phyloP scores from a whole-genome alignment of 768 basidiomycete genomes.

The Tylopilus plumbeoviolaceoides region DNA sequence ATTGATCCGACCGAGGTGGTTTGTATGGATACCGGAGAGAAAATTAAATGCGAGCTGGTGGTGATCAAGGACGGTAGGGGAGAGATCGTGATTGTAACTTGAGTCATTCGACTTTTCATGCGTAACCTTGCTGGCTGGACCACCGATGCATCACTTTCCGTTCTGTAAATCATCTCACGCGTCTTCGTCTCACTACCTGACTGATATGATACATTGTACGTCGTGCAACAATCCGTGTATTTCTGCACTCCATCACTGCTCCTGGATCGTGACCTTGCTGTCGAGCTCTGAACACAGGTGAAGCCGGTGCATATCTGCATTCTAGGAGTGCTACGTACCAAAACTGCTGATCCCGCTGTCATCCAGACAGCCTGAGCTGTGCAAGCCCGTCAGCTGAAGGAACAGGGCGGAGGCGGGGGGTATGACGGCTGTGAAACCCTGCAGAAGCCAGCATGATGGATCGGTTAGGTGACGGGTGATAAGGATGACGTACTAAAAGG shows the following conservation, averaged over 20 bases:
- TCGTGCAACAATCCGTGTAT: background rate
- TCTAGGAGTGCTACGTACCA: slow-evolving; percentile 7
- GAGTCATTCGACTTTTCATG: background rate
- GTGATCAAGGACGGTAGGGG: slow-evolving; percentile 90
- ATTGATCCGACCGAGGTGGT: slow-evolving; percentile 87
- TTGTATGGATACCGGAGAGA: slow-evolving; percentile 90
- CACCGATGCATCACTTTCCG: background rate
- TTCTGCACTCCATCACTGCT: background rate
- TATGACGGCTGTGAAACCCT: slow-evolving; percentile 21
- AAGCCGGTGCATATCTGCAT: background rate
- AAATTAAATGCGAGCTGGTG: slow-evolving; percentile 87
- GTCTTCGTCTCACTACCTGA: background rate
- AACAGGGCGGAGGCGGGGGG: background rate
- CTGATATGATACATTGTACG: background rate
- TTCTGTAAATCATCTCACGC: background rate
- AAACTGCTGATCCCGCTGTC: slow-evolving; percentile 9
- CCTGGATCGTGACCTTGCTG: background rate
- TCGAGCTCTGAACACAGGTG: slow-evolving; percentile 14
- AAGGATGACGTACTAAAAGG: background rate
- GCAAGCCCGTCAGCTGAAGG: background rate
- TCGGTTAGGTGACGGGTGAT: background rate
- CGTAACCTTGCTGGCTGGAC: no score
- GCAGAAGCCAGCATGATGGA: background rate
- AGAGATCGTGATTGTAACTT: slow-evolving; percentile 84
- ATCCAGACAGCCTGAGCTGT: background rate